Evolutionary conservation across 257 asterid genomes (phyloP).

Genomic region (Linaria vulgaris): DNA sequence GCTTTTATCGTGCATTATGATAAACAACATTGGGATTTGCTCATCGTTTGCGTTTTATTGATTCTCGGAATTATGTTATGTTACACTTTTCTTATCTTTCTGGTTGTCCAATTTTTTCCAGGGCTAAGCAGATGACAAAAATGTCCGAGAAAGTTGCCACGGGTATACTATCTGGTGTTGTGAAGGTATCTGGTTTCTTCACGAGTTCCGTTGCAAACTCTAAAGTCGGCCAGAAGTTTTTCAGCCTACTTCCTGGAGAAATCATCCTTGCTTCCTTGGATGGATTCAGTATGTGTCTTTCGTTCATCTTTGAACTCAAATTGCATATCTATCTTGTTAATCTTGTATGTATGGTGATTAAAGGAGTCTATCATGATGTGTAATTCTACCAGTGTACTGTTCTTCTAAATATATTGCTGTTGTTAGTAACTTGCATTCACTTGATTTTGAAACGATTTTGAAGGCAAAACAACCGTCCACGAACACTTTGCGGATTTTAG

Average conservation of each 20-base stretch:
- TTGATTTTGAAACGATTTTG: too few relatives aligned
- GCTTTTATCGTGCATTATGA: neutral
- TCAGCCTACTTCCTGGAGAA: slow-evolving; percentile 90
- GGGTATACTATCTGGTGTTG: slow-evolving; percentile 77
- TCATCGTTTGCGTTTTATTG: neutral
- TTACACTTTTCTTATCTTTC: neutral
- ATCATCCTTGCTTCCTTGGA: slow-evolving; percentile 89
- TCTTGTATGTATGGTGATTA: too few relatives aligned
- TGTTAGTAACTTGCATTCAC: too few relatives aligned
- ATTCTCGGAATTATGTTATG: neutral
- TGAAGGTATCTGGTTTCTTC: slow-evolving; percentile 82
- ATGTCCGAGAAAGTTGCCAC: slow-evolving; percentile 78
- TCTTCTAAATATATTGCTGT: too few relatives aligned
- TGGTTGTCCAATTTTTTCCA: slow-evolving; percentile 21
- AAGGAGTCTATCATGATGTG: too few relatives aligned
- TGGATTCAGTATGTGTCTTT: slow-evolving; percentile 71
- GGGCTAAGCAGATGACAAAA: slow-evolving; percentile 78
- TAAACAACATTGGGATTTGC: neutral
- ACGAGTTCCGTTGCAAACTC: slow-evolving; percentile 74
- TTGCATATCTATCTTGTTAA: too few relatives aligned
- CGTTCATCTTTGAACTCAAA: neutral
- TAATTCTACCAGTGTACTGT: too few relatives aligned
- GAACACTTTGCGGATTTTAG: too few relatives aligned
- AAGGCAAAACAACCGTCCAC: too few relatives aligned
- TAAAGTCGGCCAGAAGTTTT: slow-evolving; percentile 72